Conservation (phyloP, 768 basidiomycete genomes). For the Suillus plorans region DNA sequence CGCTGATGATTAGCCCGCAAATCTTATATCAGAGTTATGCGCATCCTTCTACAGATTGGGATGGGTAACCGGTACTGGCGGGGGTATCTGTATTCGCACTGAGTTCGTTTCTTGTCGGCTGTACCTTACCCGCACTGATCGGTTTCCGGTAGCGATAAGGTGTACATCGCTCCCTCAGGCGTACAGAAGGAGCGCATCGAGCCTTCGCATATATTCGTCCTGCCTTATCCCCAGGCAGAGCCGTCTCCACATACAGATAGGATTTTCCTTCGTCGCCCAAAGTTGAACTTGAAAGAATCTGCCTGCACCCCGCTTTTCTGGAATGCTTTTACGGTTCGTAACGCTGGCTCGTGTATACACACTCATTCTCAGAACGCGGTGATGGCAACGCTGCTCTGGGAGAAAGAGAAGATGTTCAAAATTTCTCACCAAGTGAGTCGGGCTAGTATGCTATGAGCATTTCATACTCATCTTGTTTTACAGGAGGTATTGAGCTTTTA, state of each 20-base stretch:
- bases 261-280: slow-evolving; percentile 75
- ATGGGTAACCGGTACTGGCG: slow-evolving; percentile 92
- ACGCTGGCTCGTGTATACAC: slow-evolving; percentile 86
- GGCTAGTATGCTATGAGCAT: neutral
- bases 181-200: slow-evolving; percentile 90
- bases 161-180: slow-evolving; percentile 85
- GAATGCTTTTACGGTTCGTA: slow-evolving; percentile 81
- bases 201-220: slow-evolving; percentile 83
- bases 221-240: slow-evolving; percentile 69
- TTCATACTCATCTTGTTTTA: neutral
- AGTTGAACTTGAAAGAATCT: slow-evolving; percentile 72
- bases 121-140: neutral
- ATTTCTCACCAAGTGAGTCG: slow-evolving; percentile 75
- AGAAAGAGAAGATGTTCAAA: slow-evolving; percentile 58
- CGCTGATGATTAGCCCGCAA: slow-evolving; percentile 65
- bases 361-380: slow-evolving; percentile 91
- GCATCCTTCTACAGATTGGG: slow-evolving; percentile 82
- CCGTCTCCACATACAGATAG: slow-evolving; percentile 67
- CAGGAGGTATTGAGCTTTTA: slow-evolving; percentile 39
- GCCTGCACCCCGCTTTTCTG: slow-evolving; percentile 91
- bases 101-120: slow-evolving; percentile 43
- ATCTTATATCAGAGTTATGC: slow-evolving; percentile 86
- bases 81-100: slow-evolving; percentile 72
- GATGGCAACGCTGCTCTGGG: slow-evolving; percentile 81
- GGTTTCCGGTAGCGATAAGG: slow-evolving; percentile 53